phyloP scores from a whole-genome alignment of 2,329 filamentous ascomycete species.

The Cladosporium sp. region DNA sequence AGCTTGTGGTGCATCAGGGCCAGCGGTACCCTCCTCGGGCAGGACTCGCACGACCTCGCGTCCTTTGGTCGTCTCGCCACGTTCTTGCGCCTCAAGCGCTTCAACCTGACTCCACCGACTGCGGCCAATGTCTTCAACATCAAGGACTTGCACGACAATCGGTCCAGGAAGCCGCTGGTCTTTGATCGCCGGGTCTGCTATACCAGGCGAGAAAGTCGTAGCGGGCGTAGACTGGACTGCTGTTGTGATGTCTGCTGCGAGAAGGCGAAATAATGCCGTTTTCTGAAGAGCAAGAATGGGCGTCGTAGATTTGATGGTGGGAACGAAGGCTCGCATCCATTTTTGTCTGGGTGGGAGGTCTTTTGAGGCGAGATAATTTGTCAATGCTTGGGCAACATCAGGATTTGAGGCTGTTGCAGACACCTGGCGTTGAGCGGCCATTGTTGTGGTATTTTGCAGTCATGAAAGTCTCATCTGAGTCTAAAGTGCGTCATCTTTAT shows the following conservation, averaged over 20 bases:
- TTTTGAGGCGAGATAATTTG: slow-evolving; percentile 26
- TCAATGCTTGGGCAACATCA: slow-evolving; percentile 20
- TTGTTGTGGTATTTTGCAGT: neutral
- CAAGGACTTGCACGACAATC: slow-evolving; percentile 77
- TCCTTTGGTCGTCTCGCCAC: slow-evolving; percentile 73
- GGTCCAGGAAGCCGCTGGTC: slow-evolving; percentile 61
- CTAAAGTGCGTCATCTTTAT: neutral
- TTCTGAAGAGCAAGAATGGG: slow-evolving; percentile 72
- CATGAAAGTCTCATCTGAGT: neutral
- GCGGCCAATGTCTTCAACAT: slow-evolving; percentile 77
- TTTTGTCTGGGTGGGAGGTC: slow-evolving; percentile 55
- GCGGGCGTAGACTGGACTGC: slow-evolving; percentile 48
- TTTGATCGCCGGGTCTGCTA: slow-evolving; percentile 55
- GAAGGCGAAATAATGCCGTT: slow-evolving; percentile 76
- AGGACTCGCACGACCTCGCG: slow-evolving; percentile 78
- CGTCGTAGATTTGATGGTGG: slow-evolving; percentile 54
- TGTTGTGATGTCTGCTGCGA: slow-evolving; percentile 73
- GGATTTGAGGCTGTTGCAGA: neutral
- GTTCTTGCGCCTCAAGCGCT: slow-evolving; percentile 69
- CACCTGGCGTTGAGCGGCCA: slow-evolving; percentile 12
- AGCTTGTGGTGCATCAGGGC: slow-evolving; percentile 42
- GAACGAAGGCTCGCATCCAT: slow-evolving; percentile 66
- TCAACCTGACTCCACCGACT: slow-evolving; percentile 88
- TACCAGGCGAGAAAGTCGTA: slow-evolving; percentile 58
- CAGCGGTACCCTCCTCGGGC: slow-evolving; percentile 42